Base-by-base conservation (phyloP, 257 asterid genomes). In the Solanum chiquidenum region DNA sequence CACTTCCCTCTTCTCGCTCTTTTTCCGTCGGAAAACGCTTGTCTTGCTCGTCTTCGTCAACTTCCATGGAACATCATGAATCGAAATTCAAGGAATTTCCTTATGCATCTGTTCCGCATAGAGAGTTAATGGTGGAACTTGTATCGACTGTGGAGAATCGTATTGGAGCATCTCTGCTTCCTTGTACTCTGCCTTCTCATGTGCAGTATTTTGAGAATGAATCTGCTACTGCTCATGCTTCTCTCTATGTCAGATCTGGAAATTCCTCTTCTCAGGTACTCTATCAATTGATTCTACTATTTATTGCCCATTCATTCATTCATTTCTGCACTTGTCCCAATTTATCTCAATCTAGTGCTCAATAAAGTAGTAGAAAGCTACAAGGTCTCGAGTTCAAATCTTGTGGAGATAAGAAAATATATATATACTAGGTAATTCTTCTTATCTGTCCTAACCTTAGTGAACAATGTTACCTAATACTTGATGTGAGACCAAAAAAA, bases 1-100 rank as follows among this genome's bases (percentile, higher is more conserved):
- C 23, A 14, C 38, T 60, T 11, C 68, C 64, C 23, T 55, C n/a
- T 44, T 76, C 44, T 66, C 9, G 86, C 10, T 21, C 86, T 7
- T 44, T 25, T 35, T 38, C 25, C 60, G 4, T 55, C 7, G 38
- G 46, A 38, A 44, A 46, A 31, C 55, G 60, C 64, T 7, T 40
- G 18, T 58, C 72, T 37, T 87, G 83, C 21, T 80, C 84, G 12
- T 69, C 84, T 5, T 69, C 83, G 2, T 84, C 89, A 3, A 46
- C 9, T 27, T 23, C 33, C 37, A 20, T 84, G 79, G 87, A 89
- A 55, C 42, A 72, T 2, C 86, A 93, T 66, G 91, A 79, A 44
- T 27, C 89, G 5, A 94, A 94, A 80, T 93, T 95, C 93, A 90
- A 88, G 93, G 98, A 94, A 37, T 95, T 95, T 77, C 98, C 99